Conservation (phyloP, 176 grass and related monocot species). For the Hordeum vulgare region MorexV3_pseudomolecules_assembly NC_058519.1:12728721-12729220, state of each 20-base stretch:
- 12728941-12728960: background rate
- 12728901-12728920: background rate
- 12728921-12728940: background rate
- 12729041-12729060: background rate
- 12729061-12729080: background rate
- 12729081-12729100: background rate
- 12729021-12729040: background rate
- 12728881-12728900: background rate
- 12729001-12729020: background rate
- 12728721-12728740: background rate
- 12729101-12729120: background rate
- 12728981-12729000: background rate
- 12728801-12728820: background rate
- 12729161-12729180: background rate
- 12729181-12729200: background rate
- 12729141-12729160: accelerated
- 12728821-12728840: background rate
- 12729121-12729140: background rate
- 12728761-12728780: background rate
- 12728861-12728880: background rate
- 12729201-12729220: background rate
- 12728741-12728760: background rate
- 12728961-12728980: background rate
- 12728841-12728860: background rate
- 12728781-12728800: accelerated